These are phyloP conservation scores for Fusarium pseudograminearum DNA, from an alignment of 2,329 filamentous ascomycete genomes.

Conservation along the genomic window DNA sequence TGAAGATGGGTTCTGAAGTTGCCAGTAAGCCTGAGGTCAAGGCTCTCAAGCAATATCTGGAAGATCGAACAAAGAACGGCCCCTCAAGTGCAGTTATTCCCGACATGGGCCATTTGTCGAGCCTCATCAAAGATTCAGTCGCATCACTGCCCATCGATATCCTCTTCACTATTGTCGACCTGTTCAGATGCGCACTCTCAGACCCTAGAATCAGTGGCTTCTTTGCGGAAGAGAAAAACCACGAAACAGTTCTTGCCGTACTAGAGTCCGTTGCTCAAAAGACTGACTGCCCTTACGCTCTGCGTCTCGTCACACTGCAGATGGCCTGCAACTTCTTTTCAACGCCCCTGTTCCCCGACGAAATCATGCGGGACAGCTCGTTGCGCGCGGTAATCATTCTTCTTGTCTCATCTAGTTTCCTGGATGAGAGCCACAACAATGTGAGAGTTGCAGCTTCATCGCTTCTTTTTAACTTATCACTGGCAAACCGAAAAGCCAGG, in stretches of 20 bases:
- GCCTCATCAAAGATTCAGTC: slow-evolving; percentile 69
- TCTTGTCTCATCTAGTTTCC: slow-evolving; percentile 80
- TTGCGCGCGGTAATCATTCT: slow-evolving; percentile 72
- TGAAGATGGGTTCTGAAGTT: slow-evolving; percentile 75
- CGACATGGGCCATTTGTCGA: slow-evolving; percentile 73
- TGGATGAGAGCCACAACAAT: slow-evolving; percentile 79
- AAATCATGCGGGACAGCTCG: slow-evolving; percentile 65
- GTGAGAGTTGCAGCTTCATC: slow-evolving; percentile 85
- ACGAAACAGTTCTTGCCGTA: slow-evolving; percentile 72
- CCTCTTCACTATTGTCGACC: slow-evolving; percentile 86
- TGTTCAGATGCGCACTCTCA: slow-evolving; percentile 80
- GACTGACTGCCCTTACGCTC: slow-evolving; percentile 77
- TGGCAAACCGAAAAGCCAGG: slow-evolving; percentile 75
- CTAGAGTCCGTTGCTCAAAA: slow-evolving; percentile 69
- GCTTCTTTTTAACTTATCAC: slow-evolving; percentile 84
- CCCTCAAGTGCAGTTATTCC: slow-evolving; percentile 77
- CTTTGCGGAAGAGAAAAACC: slow-evolving; percentile 80
- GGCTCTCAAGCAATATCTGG: slow-evolving; percentile 77
- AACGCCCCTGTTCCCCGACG: slow-evolving; percentile 75
- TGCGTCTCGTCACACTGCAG: slow-evolving; percentile 86
- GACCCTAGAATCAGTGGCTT: slow-evolving; percentile 85
- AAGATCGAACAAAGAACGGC: slow-evolving; percentile 67
- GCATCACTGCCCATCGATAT: slow-evolving; percentile 69
- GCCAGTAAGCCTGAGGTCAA: slow-evolving; percentile 71
- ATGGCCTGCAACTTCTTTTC: slow-evolving; percentile 88